These are phyloP conservation scores for Ochetophila trinervis DNA, from an alignment of 306 rosid species.

Conservation along the genomic window DNA sequence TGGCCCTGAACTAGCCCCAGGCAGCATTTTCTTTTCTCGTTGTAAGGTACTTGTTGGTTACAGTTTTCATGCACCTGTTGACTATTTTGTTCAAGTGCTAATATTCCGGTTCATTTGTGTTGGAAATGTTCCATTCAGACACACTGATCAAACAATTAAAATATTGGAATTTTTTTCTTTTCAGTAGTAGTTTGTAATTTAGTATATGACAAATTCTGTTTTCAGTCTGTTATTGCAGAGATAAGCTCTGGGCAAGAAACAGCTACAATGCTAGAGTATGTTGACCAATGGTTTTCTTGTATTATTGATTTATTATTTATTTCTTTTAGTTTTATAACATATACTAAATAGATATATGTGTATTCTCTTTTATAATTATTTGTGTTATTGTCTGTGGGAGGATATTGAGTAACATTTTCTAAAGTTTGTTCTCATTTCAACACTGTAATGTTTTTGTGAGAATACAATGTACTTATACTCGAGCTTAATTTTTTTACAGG, in stretches of 20 bases:
- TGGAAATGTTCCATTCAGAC: constrained; percentile 1
- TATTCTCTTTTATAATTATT: not conserved
- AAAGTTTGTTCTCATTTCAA: not conserved
- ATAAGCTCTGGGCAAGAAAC: constrained; percentile 92
- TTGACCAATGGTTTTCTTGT: not conserved
- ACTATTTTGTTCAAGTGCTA: not conserved
- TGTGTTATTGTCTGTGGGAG: not conserved
- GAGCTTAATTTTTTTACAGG: constrained; percentile 44
- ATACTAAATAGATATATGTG: not conserved
- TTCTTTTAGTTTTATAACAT: constrained; percentile 8
- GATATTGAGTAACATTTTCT: not conserved
- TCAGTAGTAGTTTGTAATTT: not conserved
- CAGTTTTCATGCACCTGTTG: not conserved
- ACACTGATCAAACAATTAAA: not conserved
- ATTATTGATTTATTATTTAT: constrained; percentile 10
- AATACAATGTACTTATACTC: not conserved
- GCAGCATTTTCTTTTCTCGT: constrained; percentile 95
- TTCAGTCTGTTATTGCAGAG: constrained; percentile 90
- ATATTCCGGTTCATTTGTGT: not conserved
- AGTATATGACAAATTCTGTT: constrained; percentile 19
- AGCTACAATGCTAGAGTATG: constrained; percentile 92
- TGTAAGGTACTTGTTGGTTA: constrained; percentile 59
- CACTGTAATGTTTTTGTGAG: constrained; percentile 13
- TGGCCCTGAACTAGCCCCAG: constrained; percentile 99
- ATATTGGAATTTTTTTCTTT: not conserved